These are phyloP conservation scores for Claviceps africana DNA, from an alignment of 2,329 filamentous ascomycete species.

Conservation along the genomic window DNA sequence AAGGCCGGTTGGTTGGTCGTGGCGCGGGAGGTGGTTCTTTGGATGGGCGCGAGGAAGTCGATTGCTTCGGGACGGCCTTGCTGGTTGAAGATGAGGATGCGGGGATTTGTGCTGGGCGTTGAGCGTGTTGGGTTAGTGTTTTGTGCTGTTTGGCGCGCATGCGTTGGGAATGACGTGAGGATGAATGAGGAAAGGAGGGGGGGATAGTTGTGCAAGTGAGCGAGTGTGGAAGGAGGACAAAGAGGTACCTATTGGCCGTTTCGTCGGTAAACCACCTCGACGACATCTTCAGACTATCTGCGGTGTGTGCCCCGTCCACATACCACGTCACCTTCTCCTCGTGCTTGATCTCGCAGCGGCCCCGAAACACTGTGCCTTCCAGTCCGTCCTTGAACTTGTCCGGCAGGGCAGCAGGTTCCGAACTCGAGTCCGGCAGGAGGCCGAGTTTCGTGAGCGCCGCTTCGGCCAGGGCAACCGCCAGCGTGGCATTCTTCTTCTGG, in stretches of 20 bases:
- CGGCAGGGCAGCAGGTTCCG: constrained; percentile 32
- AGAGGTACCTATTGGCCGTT: constrained; percentile 18
- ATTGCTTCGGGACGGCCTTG: constrained; percentile 42
- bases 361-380: constrained; percentile 61
- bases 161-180: not conserved
- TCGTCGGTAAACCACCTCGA: constrained; percentile 64
- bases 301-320: constrained; percentile 85
- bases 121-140: not conserved
- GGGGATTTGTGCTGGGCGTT: constrained; percentile 21
- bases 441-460: constrained; percentile 32
- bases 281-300: constrained; percentile 74
- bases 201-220: not conserved
- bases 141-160: not conserved
- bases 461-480: constrained; percentile 39
- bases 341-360: constrained; percentile 54
- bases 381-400: constrained; percentile 56
- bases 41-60: constrained; percentile 36
- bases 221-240: not conserved
- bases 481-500: constrained; percentile 43
- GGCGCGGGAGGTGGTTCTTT: constrained; percentile 19
- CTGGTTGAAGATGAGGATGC: constrained; percentile 79
- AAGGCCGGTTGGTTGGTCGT: constrained; percentile 31
- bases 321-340: constrained; percentile 58
- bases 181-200: not conserved
- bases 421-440: constrained; percentile 11